Base-by-base conservation (phyloP, 2,329 filamentous ascomycete genomes). In the Stemphylium beticola region DNA sequence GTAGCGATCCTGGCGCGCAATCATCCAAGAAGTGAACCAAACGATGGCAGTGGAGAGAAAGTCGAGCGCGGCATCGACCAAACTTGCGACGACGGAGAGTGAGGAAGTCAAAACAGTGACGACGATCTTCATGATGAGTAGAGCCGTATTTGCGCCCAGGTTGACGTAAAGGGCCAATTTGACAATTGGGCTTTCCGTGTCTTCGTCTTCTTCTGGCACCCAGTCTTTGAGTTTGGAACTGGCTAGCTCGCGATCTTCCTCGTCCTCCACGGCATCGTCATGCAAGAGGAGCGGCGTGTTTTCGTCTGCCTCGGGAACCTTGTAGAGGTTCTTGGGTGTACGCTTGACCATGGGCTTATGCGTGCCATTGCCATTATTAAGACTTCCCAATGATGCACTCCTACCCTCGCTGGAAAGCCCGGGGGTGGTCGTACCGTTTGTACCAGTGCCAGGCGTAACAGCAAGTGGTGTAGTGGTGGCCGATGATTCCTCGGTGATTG, bases 121-220 rank as follows among this genome's bases (percentile, higher is more conserved):
- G 34, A 85, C 83, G 45, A 92, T 84, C 74, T 96, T 96, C 56
- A 91, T 85, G 6, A 83, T 83, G 3, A 96, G 82, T 2, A 96
- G 81, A 38, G 91, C 78, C 2, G 86, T 80, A 71, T 96, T 96
- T 54, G 92, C 92, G 18, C 84, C 77, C 43, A 96, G 84, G 71
- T 96, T 96, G 74, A 96, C 78, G 74, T 92, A 93, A 67, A 98
- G 95, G 37, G 93, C 93, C 17, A 95, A 70, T n/a, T 87, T 89
- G 43, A 97, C 92, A 43, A 96, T 85, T 14, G 84, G 86, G 55
- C 88, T 87, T 42, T 87, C 82, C 59, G 87, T 91, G 68, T 92
- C 89, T 2, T 92, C 83, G 53, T 88, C 88, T 60, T 92, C 89
- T 53, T 85, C 82, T 0, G 77, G 76, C 38, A 90, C 88, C 50